Evolutionary conservation across 495 filamentous ascomycete genomes (phyloP).

Genomic region (Xylaria venustula): DNA sequence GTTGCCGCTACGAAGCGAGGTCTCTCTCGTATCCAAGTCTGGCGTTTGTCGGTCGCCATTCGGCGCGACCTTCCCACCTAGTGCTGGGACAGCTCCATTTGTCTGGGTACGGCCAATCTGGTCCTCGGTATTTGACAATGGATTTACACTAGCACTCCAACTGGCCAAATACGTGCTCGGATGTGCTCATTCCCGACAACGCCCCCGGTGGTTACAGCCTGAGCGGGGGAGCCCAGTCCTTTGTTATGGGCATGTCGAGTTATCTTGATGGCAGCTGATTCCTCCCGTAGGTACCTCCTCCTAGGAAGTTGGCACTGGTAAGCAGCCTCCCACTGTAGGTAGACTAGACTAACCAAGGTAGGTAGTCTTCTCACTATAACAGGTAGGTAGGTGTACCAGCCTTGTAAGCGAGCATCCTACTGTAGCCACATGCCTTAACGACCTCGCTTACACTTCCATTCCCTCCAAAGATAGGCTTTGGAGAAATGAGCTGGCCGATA

Average conservation of each 20-base stretch:
- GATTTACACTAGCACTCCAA: not conserved
- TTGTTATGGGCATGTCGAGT: not conserved
- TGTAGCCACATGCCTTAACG: not conserved
- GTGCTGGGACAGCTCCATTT: not conserved
- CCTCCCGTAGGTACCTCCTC: no score
- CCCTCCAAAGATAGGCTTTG: not conserved
- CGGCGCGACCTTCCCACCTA: not conserved
- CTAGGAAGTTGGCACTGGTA: no score
- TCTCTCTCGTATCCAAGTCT: not conserved
- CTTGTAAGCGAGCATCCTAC: not conserved
- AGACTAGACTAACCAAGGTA: no score
- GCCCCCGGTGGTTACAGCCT: not conserved
- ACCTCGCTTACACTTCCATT: conserved; percentile 7
- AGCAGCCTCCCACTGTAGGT: not conserved
- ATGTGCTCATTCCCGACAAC: conserved; percentile 1
- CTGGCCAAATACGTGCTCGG: not conserved
- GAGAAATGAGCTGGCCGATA: no score
- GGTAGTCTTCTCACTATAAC: no score
- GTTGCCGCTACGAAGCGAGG: not conserved
- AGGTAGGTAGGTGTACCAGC: no score
- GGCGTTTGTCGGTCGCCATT: not conserved
- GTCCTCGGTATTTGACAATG: not conserved
- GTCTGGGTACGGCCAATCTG: not conserved
- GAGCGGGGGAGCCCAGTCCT: not conserved
- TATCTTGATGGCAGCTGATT: not conserved